A percentile compares a stretch with the other conserved stretches of the same genome.
phyloP scores from a whole-genome alignment of 352 stramenopile genomes.

The Aphanomyces invadans region DNA sequence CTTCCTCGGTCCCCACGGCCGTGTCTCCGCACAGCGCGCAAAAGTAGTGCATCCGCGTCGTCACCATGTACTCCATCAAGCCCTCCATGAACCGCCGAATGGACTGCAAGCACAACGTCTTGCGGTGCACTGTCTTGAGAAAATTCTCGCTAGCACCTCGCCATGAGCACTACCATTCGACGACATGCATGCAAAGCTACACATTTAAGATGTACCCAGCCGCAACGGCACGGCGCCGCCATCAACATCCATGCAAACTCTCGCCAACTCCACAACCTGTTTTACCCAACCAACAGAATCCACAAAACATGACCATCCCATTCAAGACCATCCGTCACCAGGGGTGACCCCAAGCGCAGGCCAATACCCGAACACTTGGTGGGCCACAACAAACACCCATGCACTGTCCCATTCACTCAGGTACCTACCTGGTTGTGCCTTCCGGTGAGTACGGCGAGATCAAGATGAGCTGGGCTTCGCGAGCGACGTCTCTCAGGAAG shows the following conservation, averaged over 20 bases:
- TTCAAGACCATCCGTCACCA: too few species aligned
- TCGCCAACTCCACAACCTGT: too few species aligned
- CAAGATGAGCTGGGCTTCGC: constrained; percentile 74
- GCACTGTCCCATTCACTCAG: not conserved
- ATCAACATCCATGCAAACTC: too few species aligned
- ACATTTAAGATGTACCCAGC: too few species aligned
- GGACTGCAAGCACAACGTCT: constrained; percentile 39
- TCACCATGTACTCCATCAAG: constrained; percentile 70
- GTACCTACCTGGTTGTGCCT: constrained; percentile 43
- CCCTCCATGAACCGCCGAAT: constrained; percentile 72
- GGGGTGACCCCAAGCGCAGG: too few species aligned
- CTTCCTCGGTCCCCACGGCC: too few species aligned
- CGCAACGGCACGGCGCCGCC: too few species aligned
- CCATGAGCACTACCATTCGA: too few species aligned
- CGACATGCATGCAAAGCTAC: too few species aligned
- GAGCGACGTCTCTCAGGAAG: constrained; percentile 55
- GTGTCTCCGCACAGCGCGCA: constrained; percentile 47
- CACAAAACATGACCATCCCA: not conserved
- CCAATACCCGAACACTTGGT: too few species aligned
- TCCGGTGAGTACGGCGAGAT: constrained; percentile 79
- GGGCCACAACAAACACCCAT: not conserved
- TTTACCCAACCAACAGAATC: too few species aligned
- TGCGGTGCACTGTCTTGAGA: constrained; percentile 54
- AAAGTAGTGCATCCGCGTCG: constrained; percentile 74
- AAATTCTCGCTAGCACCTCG: constrained; percentile 37